Percentiles rank a stretch among this genome's conserved stretches.
These are phyloP conservation scores for Rhodocollybia butyracea DNA, from an alignment of 768 basidiomycete species.

Conservation along the genomic window DNA sequence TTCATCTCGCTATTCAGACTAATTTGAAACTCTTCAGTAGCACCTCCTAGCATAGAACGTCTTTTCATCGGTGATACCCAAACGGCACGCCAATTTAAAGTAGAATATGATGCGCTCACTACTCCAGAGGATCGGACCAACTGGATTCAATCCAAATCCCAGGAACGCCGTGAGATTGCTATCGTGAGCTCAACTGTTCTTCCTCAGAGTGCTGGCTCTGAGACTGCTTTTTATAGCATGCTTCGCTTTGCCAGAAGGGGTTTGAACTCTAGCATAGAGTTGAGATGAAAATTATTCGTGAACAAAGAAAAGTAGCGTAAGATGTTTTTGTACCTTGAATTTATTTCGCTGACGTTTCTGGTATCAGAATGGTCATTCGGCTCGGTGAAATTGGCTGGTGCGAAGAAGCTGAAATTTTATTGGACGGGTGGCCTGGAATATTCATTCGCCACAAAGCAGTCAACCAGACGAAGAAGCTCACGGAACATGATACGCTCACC, in stretches of 20 bases:
- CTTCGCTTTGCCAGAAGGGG: not conserved
- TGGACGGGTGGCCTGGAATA: not conserved
- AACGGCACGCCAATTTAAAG: not conserved
- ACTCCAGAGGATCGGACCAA: not conserved
- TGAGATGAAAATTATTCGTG: not conserved
- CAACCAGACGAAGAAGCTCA: slow-evolving; percentile 6
- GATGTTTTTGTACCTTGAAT: not conserved
- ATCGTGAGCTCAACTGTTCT: not conserved
- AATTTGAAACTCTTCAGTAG: not conserved
- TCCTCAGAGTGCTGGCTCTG: no score
- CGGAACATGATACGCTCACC: not conserved
- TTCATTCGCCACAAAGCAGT: slow-evolving; percentile 3
- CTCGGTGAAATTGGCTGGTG: slow-evolving; percentile 2
- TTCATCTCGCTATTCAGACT: no score
- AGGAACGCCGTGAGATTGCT: not conserved
- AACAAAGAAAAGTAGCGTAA: not conserved
- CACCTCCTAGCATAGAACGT: not conserved
- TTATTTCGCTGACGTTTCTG: no score
- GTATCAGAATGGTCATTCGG: not conserved
- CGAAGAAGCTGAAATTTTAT: not conserved
- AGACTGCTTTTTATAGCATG: not conserved
- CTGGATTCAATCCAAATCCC: not conserved
- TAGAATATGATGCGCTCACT: not conserved
- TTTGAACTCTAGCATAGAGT: not conserved
- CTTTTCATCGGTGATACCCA: not conserved